These are phyloP conservation scores for Eragrostis nindensis DNA, from an alignment of 176 grass and related monocot species.

Conservation along the genomic window DNA sequence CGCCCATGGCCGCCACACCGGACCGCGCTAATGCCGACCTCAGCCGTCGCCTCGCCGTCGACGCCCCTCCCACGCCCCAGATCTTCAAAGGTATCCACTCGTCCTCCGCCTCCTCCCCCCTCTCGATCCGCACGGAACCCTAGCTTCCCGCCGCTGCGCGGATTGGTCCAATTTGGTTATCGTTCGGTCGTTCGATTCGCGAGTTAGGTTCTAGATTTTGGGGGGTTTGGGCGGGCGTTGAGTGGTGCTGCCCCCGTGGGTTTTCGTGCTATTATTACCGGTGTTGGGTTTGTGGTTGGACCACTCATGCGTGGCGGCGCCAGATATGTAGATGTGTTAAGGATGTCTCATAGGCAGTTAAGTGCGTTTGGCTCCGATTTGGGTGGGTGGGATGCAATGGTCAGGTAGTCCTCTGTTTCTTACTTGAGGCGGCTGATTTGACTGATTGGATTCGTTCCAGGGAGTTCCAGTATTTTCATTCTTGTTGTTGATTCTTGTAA, in stretches of 20 bases:
- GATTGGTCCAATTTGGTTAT: constrained; percentile 1
- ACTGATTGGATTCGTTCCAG: not conserved
- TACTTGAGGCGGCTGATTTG: constrained; percentile 10
- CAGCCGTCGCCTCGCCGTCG: constrained; percentile 65
- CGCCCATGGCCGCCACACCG: constrained; percentile 59
- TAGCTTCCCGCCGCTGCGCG: constrained; percentile 10
- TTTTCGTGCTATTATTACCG: constrained; percentile 7
- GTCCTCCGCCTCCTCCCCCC: constrained; percentile 3
- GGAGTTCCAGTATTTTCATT: not conserved
- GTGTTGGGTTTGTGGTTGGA: constrained; percentile 11
- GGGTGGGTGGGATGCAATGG: constrained; percentile 30
- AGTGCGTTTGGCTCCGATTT: constrained; percentile 7
- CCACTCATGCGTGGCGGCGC: not conserved
- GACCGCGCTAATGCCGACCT: constrained; percentile 68
- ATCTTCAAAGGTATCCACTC: constrained; percentile 66
- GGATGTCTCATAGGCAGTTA: not conserved
- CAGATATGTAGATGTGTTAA: not conserved
- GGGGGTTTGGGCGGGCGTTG: not conserved
- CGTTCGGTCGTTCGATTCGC: constrained; percentile 1
- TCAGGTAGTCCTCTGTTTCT: not conserved
- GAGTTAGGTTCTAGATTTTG: constrained; percentile 4
- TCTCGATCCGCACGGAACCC: constrained; percentile 45
- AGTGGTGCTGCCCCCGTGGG: not conserved
- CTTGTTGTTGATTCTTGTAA: not conserved
- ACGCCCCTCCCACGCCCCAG: constrained; percentile 57